A percentile compares a stretch with the other conserved stretches of the same genome.
Conservation (phyloP, 78 protist species). For the Anaeramoeba flamelloides region DNA sequence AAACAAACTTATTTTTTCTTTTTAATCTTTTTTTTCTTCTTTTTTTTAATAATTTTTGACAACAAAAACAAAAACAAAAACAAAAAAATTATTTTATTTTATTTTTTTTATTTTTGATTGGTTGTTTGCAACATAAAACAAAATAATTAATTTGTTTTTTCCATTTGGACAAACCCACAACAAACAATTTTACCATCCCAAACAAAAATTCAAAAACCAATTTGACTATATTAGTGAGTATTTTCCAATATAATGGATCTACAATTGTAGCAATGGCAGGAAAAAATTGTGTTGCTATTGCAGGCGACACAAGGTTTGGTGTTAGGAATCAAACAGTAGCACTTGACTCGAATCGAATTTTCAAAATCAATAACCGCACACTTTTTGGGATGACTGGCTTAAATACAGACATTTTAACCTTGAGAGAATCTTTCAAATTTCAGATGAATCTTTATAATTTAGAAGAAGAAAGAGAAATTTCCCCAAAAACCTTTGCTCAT, state of each 20-base stretch:
- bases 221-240: too few species aligned
- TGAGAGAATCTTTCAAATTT: not conserved
- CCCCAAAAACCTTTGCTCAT: not conserved
- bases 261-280: conserved; percentile 12
- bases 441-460: conserved; percentile 7
- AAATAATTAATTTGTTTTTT: too few species aligned
- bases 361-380: not conserved
- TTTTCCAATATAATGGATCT: conserved; percentile 2
- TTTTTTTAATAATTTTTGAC: too few species aligned
- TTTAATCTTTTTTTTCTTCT: too few species aligned
- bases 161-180: too few species aligned
- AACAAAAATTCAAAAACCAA: too few species aligned
- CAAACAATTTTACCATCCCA: too few species aligned
- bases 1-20: too few species aligned
- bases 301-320: not conserved
- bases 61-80: too few species aligned
- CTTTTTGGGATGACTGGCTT: conserved; percentile 4
- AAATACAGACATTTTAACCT: not conserved
- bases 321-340: not conserved
- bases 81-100: too few species aligned
- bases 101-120: too few species aligned
- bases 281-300: conserved; percentile 10
- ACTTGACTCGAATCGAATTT: not conserved
- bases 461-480: conserved; percentile 11
- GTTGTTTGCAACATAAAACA: too few species aligned